These are phyloP conservation scores for Coleophoma eucalyptorum DNA, from an alignment of 2,329 filamentous ascomycete species.

Conservation along the genomic window DNA sequence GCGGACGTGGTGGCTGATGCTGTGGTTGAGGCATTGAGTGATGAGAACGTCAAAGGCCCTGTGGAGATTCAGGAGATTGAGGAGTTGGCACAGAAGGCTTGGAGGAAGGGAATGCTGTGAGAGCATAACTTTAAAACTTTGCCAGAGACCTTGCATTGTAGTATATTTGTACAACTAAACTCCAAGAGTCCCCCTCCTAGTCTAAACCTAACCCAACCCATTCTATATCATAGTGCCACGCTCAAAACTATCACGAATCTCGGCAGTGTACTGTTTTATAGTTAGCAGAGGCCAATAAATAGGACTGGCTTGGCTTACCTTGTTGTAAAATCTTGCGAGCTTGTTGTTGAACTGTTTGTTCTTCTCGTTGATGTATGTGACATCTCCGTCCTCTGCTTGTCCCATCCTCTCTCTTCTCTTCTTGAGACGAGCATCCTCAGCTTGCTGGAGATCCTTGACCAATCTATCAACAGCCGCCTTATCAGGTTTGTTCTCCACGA, in stretches of 20 bases:
- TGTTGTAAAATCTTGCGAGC: slow-evolving; percentile 92
- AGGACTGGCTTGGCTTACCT: slow-evolving; percentile 40
- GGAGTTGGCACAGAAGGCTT: slow-evolving; percentile 72
- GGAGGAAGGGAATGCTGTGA: slow-evolving; percentile 89
- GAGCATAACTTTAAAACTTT: slow-evolving; percentile 6
- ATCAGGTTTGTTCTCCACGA: slow-evolving; percentile 81
- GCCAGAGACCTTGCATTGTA: slow-evolving; percentile 15
- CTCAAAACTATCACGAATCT: slow-evolving; percentile 97
- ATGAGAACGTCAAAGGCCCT: slow-evolving; percentile 68
- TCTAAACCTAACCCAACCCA: slow-evolving; percentile 3
- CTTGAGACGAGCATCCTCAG: slow-evolving; percentile 82
- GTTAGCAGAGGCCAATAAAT: slow-evolving; percentile 16
- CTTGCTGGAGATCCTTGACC: slow-evolving; percentile 81
- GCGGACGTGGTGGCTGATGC: slow-evolving; percentile 86
- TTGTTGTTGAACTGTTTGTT: slow-evolving; percentile 99
- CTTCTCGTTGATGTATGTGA: slow-evolving; percentile 99
- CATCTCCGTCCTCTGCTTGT: slow-evolving; percentile 81
- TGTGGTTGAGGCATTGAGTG: slow-evolving; percentile 79
- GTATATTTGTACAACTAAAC: slow-evolving; percentile 11
- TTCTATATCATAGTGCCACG: slow-evolving; percentile 85
- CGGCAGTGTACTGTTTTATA: slow-evolving; percentile 69
- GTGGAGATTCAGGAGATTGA: slow-evolving; percentile 81
- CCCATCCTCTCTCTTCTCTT: slow-evolving; percentile 78
- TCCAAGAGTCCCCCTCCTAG: slow-evolving; percentile 6
- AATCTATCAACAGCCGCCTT: slow-evolving; percentile 84